These are phyloP conservation scores for Areca catechu DNA, from an alignment of 176 grass and related monocot species.

Conservation along the genomic window DNA sequence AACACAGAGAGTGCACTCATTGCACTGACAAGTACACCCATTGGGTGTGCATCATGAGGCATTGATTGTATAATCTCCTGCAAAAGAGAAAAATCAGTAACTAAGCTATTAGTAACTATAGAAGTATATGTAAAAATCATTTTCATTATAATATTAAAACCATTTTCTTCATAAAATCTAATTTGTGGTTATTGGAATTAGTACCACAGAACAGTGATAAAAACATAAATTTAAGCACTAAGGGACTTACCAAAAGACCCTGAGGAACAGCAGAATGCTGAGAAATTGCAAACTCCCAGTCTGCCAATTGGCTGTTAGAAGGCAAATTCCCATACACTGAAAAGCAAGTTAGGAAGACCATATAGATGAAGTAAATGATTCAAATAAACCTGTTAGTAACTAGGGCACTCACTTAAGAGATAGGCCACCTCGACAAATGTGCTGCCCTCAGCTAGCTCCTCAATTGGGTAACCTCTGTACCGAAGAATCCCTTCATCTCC, in stretches of 20 bases:
- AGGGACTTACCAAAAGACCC: constrained; percentile 62
- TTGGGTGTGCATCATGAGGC: constrained; percentile 97
- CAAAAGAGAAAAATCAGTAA: constrained; percentile 3
- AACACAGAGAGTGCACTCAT: constrained; percentile 96
- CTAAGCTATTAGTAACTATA: no score
- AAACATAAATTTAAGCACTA: no score
- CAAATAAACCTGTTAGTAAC: not conserved
- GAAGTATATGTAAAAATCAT: no score
- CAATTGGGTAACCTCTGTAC: constrained; percentile 94
- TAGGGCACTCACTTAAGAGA: constrained; percentile 64
- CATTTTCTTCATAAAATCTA: no score
- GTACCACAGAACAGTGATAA: no score
- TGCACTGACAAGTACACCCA: constrained; percentile 93
- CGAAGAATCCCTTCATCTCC: constrained; percentile 98
- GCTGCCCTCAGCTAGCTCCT: constrained; percentile 87
- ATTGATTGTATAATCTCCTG: constrained; percentile 95
- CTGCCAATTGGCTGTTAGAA: constrained; percentile 49
- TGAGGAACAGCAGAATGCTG: constrained; percentile 94
- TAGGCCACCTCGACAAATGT: constrained; percentile 85
- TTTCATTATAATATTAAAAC: no score
- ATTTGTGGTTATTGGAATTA: no score
- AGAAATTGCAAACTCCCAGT: constrained; percentile 87
- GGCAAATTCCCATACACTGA: constrained; percentile 90
- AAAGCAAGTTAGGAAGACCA: not conserved
- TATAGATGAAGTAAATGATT: not conserved